Evolutionary conservation across 164 flowering plant genomes (phyloP).

Genomic region (Vitis labrusca): DNA sequence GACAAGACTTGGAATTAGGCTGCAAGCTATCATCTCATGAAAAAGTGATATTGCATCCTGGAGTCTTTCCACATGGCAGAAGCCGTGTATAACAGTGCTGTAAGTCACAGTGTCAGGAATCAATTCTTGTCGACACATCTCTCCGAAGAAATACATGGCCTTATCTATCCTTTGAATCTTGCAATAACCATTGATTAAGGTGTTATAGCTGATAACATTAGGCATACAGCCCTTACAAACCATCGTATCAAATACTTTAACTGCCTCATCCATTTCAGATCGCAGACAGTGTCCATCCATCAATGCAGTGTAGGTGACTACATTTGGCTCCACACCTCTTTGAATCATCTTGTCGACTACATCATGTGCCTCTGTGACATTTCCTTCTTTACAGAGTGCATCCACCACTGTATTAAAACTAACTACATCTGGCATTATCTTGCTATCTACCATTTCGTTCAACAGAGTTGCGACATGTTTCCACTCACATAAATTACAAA

Average conservation of each 20-base stretch:
- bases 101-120: not conserved
- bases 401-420: slow-evolving; percentile 4
- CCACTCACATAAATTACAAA: slow-evolving; percentile 6
- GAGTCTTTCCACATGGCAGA: not conserved
- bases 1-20: not conserved
- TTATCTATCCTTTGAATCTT: not conserved
- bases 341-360: not conserved
- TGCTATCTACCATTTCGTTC: not conserved
- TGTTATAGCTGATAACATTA: slow-evolving; percentile 7
- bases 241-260: slow-evolving; percentile 4
- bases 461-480: not conserved
- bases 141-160: not conserved
- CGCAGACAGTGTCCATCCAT: slow-evolving; percentile 8
- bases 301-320: slow-evolving; percentile 1
- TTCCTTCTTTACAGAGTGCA: slow-evolving; percentile 10
- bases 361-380: not conserved
- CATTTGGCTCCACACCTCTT: not conserved
- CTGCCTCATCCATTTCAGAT: slow-evolving; percentile 7
- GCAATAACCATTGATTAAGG: slow-evolving; percentile 11
- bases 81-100: not conserved
- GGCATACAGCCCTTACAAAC: not conserved
- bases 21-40: not conserved
- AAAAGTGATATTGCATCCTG: slow-evolving; percentile 1
- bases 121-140: not conserved
- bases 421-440: slow-evolving; percentile 1